Evolutionary conservation across 768 basidiomycete genomes (phyloP).

Genomic region (Leccinum disarticulatum): DNA sequence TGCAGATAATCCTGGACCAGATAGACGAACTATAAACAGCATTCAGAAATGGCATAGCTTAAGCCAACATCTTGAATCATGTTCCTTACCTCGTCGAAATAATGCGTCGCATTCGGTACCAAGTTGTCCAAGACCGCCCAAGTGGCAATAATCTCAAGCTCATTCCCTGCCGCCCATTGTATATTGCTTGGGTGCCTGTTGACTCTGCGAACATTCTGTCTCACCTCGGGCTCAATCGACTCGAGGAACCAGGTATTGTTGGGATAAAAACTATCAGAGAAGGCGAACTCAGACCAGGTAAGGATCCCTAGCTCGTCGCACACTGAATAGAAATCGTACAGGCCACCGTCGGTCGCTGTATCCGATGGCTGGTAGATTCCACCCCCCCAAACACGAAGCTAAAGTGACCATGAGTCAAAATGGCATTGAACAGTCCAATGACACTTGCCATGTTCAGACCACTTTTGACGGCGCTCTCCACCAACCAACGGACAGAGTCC

Average conservation of each 20-base stretch:
- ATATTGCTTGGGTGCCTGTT: constrained; percentile 57
- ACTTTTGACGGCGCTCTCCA: constrained; percentile 48
- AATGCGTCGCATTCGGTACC: constrained; percentile 12
- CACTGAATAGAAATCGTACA: too few species aligned
- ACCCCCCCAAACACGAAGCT: constrained; percentile 63
- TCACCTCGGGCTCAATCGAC: constrained; percentile 52
- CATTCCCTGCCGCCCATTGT: constrained; percentile 58
- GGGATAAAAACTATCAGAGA: constrained; percentile 53
- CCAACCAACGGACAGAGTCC: too few species aligned
- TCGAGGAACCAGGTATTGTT: constrained; percentile 54
- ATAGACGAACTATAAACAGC: constrained; percentile 40
- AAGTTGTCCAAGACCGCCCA: too few species aligned
- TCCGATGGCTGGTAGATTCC: constrained; percentile 55
- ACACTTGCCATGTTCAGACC: constrained; percentile 58
- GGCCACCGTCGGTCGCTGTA: too few species aligned
- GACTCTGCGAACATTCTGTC: constrained; percentile 47
- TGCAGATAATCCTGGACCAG: constrained; percentile 55
- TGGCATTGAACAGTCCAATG: not conserved
- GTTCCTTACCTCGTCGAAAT: constrained; percentile 44
- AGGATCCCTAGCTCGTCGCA: too few species aligned
- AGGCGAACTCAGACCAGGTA: too few species aligned
- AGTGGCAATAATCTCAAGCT: constrained; percentile 49
- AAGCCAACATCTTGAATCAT: not conserved
- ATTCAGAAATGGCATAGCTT: too few species aligned
- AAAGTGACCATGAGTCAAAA: not conserved